phyloP scores from a whole-genome alignment of 352 stramenopile species.

The Nothophytophthora sp. region DNA sequence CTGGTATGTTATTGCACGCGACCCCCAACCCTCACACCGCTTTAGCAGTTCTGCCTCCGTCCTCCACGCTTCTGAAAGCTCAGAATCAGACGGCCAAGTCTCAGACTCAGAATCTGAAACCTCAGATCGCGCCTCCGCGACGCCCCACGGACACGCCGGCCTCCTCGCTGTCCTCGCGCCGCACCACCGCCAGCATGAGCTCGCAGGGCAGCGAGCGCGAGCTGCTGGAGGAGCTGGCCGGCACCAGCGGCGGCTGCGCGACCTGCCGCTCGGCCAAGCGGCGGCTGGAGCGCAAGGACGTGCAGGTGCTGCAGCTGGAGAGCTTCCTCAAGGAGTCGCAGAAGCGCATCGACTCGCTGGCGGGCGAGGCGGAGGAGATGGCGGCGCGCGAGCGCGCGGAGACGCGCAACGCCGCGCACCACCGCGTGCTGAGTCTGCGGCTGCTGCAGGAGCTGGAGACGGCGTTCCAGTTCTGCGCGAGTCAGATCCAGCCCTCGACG shows the following conservation, averaged over 20 bases:
- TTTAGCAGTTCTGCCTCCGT: constrained; percentile 34
- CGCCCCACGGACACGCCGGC: constrained; percentile 17
- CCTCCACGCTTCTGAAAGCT: constrained; percentile 35
- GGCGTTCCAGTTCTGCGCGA: constrained; percentile 69
- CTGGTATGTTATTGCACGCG: constrained; percentile 25
- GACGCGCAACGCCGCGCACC: constrained; percentile 56
- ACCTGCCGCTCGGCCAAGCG: constrained; percentile 58
- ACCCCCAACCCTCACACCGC: constrained; percentile 7
- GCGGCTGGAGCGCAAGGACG: constrained; percentile 67
- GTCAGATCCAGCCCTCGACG: constrained; percentile 57
- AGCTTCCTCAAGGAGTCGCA: constrained; percentile 79
- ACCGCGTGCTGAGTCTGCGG: constrained; percentile 61
- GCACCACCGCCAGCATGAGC: constrained; percentile 59
- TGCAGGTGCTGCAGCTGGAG: constrained; percentile 78
- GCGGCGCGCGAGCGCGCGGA: constrained; percentile 58
- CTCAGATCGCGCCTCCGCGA: no score
- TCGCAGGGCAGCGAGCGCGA: constrained; percentile 61
- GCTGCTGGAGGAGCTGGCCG: constrained; percentile 37
- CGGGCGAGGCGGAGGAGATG: constrained; percentile 69
- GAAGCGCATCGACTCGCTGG: constrained; percentile 68
- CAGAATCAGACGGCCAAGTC: constrained; percentile 9
- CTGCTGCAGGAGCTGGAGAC: constrained; percentile 75
- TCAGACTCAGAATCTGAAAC: constrained; percentile 21
- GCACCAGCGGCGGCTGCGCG: constrained; percentile 37
- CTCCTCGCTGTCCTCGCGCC: constrained; percentile 46